Base-by-base conservation (phyloP, 345 rosid species). In the Moricandia arvensis region DNA sequence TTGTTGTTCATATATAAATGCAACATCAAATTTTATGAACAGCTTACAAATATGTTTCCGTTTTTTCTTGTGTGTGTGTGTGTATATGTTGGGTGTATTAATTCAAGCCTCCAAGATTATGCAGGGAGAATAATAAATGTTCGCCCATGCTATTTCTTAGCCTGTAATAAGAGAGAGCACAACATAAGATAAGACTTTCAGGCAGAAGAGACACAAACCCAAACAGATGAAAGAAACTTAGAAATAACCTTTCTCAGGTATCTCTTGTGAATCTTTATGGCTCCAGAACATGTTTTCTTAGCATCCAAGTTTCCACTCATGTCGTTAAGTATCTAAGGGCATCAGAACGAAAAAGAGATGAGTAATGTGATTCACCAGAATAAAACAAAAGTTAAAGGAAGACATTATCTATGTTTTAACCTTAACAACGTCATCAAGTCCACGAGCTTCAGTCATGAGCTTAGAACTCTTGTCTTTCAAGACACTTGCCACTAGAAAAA, bases 381-480 rank as follows among this genome's bases (percentile, higher is more conserved):
- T 21, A 16, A 55, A 33, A 45, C 17, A 45, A 1, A 53, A 18
- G 29, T 29, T 49, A 7, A 2, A 24, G n/a, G n/a, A 51, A 71
- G 62, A 21, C 13, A 7, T 16, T 8, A 49, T 61, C 60, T 10
- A 27, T 58, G 45, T 51, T 29, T 43, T 33, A 64, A 87, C 99
- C 98, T 88, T 90, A 74, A 95, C 93, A 43, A 95, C 97, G 61
- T 95, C 99, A 26, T 95, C 99, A 15, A 95, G 87, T 79, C 98
- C 98, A 3, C 90, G 89, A 73, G 99, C 99, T 86, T 95, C 97
- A 18, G 80, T 81, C 83, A 85, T 69, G 60, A 92, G 87, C 85
- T 71, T 88, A 38, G 90, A 62, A 82, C 97, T 95, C 87, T 89
- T 90, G 71, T 95, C 99, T 78, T 94, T 94, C 81, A 95, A 83